phyloP scores from a whole-genome alignment of 2,329 filamentous ascomycete genomes.

The Aspergillus viridinutans region DNA sequence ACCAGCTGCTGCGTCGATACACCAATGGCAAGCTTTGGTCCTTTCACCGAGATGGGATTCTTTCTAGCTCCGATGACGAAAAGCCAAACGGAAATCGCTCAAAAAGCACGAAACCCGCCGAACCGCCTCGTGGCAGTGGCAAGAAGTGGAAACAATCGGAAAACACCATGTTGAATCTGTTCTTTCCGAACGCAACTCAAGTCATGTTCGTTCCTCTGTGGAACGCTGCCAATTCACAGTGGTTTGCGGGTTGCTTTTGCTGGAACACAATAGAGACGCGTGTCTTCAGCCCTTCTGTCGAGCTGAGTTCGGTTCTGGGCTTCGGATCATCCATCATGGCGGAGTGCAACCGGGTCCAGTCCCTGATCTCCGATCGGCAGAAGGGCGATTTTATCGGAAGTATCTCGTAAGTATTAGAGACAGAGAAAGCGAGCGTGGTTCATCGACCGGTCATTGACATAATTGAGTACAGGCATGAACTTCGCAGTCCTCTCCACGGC shows the following conservation, averaged over 20 bases:
- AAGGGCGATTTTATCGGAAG: conserved; percentile 44
- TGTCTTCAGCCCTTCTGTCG: conserved; percentile 35
- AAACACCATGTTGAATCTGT: conserved; percentile 37
- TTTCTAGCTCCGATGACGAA: conserved; percentile 43
- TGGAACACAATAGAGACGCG: conserved; percentile 38
- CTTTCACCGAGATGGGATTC: conserved; percentile 41
- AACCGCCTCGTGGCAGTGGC: conserved; percentile 16
- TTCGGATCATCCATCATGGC: conserved; percentile 43
- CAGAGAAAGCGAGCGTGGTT: neutral
- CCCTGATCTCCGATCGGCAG: conserved; percentile 40
- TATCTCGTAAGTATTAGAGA: conserved; percentile 28
- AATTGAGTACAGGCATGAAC: conserved; percentile 29
- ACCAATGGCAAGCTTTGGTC: conserved; percentile 48
- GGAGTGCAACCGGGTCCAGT: conserved; percentile 41
- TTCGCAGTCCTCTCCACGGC: conserved; percentile 41
- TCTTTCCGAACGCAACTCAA: conserved; percentile 46
- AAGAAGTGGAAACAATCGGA: conserved; percentile 33
- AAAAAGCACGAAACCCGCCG: conserved; percentile 9
- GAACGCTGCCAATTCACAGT: conserved; percentile 46
- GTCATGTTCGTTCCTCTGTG: conserved; percentile 51
- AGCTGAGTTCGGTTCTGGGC: conserved; percentile 38
- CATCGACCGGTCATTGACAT: neutral
- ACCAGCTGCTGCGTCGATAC: conserved; percentile 41
- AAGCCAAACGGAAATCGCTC: conserved; percentile 12
- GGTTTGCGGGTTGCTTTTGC: conserved; percentile 45